phyloP scores from a whole-genome alignment of 352 stramenopile genomes.

The Globisporangium polare region DNA sequence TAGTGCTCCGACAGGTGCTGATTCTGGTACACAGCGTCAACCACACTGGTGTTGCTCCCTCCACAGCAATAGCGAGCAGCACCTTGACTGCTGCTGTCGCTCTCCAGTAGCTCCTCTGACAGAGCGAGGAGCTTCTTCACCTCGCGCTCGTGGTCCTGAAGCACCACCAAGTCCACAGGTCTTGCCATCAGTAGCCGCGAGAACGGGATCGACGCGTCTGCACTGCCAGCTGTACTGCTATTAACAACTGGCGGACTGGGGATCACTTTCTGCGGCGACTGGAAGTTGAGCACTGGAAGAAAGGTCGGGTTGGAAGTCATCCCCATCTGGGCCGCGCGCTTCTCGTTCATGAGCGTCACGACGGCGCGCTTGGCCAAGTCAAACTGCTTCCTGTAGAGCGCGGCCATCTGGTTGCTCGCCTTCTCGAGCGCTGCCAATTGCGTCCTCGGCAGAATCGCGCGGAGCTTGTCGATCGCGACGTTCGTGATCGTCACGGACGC shows the following conservation, averaged over 20 bases:
- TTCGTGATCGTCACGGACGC: constrained; percentile 35
- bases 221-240: neutral
- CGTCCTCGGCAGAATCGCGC: constrained; percentile 37
- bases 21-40: constrained; percentile 24
- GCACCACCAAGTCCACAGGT: constrained; percentile 21
- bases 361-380: constrained; percentile 31
- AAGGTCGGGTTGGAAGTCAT: constrained; percentile 15
- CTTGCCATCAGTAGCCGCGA: constrained; percentile 24
- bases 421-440: constrained; percentile 25
- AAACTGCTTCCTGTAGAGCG: constrained; percentile 33
- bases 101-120: neutral
- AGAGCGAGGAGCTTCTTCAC: neutral
- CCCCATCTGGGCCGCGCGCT: constrained; percentile 23
- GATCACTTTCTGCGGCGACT: constrained; percentile 13
- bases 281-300: constrained; percentile 26
- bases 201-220: constrained; percentile 22
- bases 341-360: constrained; percentile 49
- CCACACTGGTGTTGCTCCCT: neutral
- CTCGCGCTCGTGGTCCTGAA: constrained; percentile 13
- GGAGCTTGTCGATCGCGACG: constrained; percentile 48
- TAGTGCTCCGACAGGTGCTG: constrained; percentile 46
- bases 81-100: neutral
- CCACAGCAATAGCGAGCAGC: neutral
- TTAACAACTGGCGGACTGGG: neutral
- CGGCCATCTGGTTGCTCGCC: constrained; percentile 18